Conservation (phyloP, 1,284 basidiomycete genomes). For the Marasmius sp. region DNA sequence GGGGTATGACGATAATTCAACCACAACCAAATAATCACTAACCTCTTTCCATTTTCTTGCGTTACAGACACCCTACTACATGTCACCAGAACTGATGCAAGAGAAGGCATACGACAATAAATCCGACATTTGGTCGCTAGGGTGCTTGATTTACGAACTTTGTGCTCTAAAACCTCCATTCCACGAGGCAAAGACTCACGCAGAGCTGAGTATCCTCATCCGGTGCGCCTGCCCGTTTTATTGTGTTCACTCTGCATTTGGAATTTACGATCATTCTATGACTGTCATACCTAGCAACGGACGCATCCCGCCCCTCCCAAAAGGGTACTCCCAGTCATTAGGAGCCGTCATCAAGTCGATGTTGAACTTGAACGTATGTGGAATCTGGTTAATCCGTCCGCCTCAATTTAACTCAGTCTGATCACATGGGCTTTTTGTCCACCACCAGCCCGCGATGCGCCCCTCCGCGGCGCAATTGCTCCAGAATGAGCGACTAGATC, state of each 20-base stretch:
- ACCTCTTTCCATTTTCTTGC: neutral
- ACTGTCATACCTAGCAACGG: slow-evolving; percentile 56
- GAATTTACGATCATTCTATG: slow-evolving; percentile 6
- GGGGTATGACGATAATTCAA: slow-evolving; percentile 58
- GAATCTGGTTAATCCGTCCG: neutral
- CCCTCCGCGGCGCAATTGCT: slow-evolving; percentile 79
- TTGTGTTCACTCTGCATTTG: neutral
- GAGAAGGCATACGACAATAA: slow-evolving; percentile 97
- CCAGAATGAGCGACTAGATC: slow-evolving; percentile 72
- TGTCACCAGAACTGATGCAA: slow-evolving; percentile 97
- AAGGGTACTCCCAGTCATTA: slow-evolving; percentile 75
- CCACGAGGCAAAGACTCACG: slow-evolving; percentile 86
- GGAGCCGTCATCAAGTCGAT: slow-evolving; percentile 80
- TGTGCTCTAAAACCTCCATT: slow-evolving; percentile 91
- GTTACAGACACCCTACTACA: slow-evolving; percentile 91
- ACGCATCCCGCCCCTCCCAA: slow-evolving; percentile 82
- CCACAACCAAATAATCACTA: neutral
- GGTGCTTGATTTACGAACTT: slow-evolving; percentile 94
- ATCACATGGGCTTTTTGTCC: neutral
- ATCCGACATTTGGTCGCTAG: slow-evolving; percentile 97
- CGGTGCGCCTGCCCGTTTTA: slow-evolving; percentile 42
- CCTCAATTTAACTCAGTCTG: neutral
- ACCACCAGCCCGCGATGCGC: slow-evolving; percentile 72
- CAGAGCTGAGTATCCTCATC: slow-evolving; percentile 81
- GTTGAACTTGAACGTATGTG: slow-evolving; percentile 79